Percentiles rank a stretch among this genome's conserved stretches.
phyloP scores from a whole-genome alignment of 148 eudicot genomes.

The Linanthus parryae region DNA sequence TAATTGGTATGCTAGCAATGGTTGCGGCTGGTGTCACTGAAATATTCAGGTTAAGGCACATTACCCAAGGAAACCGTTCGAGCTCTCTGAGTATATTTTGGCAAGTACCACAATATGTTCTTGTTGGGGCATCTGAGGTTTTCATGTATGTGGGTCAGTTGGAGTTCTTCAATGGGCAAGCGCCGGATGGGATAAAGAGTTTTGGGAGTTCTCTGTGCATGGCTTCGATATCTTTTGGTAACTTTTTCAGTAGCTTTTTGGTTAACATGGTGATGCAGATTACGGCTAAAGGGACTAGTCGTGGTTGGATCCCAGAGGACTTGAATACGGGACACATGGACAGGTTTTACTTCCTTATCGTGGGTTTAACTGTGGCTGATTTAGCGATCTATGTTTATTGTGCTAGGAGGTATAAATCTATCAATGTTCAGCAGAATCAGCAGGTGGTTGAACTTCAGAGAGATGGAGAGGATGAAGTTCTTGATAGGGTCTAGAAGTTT shows the following conservation, averaged over 20 bases:
- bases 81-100: conserved; percentile 64
- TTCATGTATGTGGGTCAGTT: conserved; percentile 91
- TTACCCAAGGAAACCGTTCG: conserved; percentile 14
- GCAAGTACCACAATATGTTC: conserved; percentile 83
- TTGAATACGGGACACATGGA: conserved; percentile 74
- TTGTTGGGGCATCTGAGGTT: conserved; percentile 85
- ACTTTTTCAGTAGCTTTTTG: conserved; percentile 59
- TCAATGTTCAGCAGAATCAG: conserved; percentile 15
- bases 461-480: conserved; percentile 7
- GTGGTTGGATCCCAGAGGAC: conserved; percentile 79
- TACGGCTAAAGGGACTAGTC: conserved; percentile 30
- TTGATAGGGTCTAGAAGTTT: conserved; percentile 2
- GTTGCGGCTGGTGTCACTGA: conserved; percentile 74
- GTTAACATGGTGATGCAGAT: conserved; percentile 65
- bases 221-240: conserved; percentile 89
- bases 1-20: conserved; percentile 73
- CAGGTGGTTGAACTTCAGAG: not conserved
- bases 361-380: conserved; percentile 45
- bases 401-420: conserved; percentile 66
- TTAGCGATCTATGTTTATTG: conserved; percentile 39
- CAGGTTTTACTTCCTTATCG: conserved; percentile 66
- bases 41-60: conserved; percentile 37
- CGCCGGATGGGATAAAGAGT: conserved; percentile 92
- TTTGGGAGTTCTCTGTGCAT: conserved; percentile 88
- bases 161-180: conserved; percentile 84